Evolutionary conservation across 1,139 yeast genomes (phyloP).

Genomic region (Sporopachydermia cereana): DNA sequence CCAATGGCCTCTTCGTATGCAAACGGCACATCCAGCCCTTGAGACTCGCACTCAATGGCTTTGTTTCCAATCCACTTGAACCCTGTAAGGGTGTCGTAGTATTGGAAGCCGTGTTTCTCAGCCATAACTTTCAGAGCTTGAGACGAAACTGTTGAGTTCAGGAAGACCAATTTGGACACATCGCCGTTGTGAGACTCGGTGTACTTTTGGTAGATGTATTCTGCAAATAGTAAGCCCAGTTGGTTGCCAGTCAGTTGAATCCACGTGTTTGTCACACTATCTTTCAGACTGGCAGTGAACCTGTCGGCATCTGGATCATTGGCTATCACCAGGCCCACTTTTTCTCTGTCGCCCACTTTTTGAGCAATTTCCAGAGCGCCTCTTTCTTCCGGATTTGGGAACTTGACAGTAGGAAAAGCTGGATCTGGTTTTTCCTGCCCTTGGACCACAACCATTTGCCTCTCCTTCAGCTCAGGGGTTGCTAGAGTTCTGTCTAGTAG

Average conservation of each 20-base stretch:
- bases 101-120: conserved; percentile 43
- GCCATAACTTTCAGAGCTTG: conserved; percentile 73
- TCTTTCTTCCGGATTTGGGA: conserved; percentile 93
- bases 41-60: conserved; percentile 56
- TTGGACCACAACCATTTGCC: conserved; percentile 33
- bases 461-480: conserved; percentile 16
- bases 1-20: conserved; percentile 96
- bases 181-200: conserved; percentile 17
- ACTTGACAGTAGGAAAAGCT: conserved; percentile 67
- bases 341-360: conserved; percentile 33
- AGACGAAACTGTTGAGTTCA: conserved; percentile 88
- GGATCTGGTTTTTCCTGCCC: conserved; percentile 76
- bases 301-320: conserved; percentile 97
- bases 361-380: conserved; percentile 80
- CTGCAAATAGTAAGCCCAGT: conserved; percentile 76
- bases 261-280: conserved; percentile 37
- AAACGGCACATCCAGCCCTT: conserved; percentile 68
- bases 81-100: conserved; percentile 80
- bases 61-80: conserved; percentile 96
- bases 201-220: conserved; percentile 37
- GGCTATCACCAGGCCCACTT: conserved; percentile 54
- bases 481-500: conserved; percentile 20
- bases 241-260: conserved; percentile 84
- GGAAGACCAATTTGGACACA: conserved; percentile 38
- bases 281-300: conserved; percentile 56